Conservation (phyloP, 495 filamentous ascomycete species). For the Penicillium paxilli region DNA sequence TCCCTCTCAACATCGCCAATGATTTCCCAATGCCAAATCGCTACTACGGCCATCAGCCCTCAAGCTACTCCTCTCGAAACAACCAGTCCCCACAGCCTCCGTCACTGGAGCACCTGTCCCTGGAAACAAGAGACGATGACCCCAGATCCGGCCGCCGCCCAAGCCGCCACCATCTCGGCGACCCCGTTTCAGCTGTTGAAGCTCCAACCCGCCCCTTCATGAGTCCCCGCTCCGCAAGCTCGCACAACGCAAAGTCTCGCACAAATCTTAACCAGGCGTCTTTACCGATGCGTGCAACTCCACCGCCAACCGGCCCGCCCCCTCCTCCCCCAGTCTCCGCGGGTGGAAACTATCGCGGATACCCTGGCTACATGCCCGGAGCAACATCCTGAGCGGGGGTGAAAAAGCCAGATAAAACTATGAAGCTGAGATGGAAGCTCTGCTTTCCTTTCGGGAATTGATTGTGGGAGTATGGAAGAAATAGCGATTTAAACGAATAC, state of each 20-base stretch:
- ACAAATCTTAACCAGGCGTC: constrained; percentile 38
- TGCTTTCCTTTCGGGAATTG: too few species aligned
- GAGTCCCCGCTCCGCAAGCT: constrained; percentile 39
- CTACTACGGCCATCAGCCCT: constrained; percentile 19
- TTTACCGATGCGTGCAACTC: constrained; percentile 44
- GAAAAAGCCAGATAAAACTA: too few species aligned
- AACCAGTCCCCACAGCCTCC: constrained; percentile 31
- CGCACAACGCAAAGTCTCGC: constrained; percentile 36
- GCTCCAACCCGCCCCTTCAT: constrained; percentile 34
- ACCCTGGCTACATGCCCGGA: constrained; percentile 26
- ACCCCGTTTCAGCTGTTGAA: constrained; percentile 41
- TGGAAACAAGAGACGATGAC: constrained; percentile 38
- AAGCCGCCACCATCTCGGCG: constrained; percentile 34
- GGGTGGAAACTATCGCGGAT: constrained; percentile 35
- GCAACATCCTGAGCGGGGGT: not conserved
- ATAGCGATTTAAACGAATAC: too few species aligned
- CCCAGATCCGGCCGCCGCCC: constrained; percentile 39
- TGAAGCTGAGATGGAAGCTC: too few species aligned
- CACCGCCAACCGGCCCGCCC: constrained; percentile 41
- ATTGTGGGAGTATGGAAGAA: too few species aligned
- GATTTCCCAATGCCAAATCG: constrained; percentile 29
- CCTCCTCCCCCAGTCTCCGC: constrained; percentile 38
- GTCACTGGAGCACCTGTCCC: constrained; percentile 42
- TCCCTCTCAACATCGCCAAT: constrained; percentile 60
- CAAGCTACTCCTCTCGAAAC: constrained; percentile 24